Base-by-base conservation (phyloP, 257 asterid species). In the Orobanche coerulescens region DNA sequence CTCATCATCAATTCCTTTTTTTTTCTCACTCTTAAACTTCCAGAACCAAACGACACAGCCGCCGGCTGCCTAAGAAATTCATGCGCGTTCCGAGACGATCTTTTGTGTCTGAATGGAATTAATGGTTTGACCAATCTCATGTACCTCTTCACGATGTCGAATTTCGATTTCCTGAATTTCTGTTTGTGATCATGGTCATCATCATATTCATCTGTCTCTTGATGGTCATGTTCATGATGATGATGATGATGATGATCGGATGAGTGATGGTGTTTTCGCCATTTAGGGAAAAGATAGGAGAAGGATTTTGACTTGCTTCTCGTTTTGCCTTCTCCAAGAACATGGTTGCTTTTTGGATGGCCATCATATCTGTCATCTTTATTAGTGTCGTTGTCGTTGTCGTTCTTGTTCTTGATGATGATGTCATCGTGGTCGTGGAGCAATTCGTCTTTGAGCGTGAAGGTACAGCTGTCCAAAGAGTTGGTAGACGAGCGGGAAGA, bases 401-500 rank as follows among this genome's bases (percentile, higher is more conserved):
- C 12, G 8, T 57, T 54, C 13, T 23, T 19, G 7, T 18, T 26
- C 63, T 25, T 2, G n/a, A n/a, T n/a, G n/a, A n/a, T n/a, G n/a
- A n/a, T 46, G 63, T 40, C 67, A 19, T 20, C 48, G 69, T 13
- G 19, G 66, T 47, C 12, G n/a, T 61, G 58, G 8, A 26, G 19
- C 1, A 73, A 7, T 3, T 86, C 50, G 50, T 43, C 85, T 47
- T 76, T 77, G 1, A 76, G 74, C 1, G 95, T 89, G 10, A 82
- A 80, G 9, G 92, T 82, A 12, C 79, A 79, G 36, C 80, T 84
- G 51, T 82, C 95, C 24, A 82, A 0, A 0, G 94, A 83, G 5
- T 82, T 82, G 18, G 84, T 79, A 70, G 95, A 84, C 60, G 88
- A 63, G 69, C 91, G 91, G 12, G 95, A 93, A 0, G 94, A 84